Percentiles rank a stretch among this genome's conserved stretches.
phyloP scores from a whole-genome alignment of 1,284 basidiomycete species.

The Cystobasidiaceae sp. region DNA sequence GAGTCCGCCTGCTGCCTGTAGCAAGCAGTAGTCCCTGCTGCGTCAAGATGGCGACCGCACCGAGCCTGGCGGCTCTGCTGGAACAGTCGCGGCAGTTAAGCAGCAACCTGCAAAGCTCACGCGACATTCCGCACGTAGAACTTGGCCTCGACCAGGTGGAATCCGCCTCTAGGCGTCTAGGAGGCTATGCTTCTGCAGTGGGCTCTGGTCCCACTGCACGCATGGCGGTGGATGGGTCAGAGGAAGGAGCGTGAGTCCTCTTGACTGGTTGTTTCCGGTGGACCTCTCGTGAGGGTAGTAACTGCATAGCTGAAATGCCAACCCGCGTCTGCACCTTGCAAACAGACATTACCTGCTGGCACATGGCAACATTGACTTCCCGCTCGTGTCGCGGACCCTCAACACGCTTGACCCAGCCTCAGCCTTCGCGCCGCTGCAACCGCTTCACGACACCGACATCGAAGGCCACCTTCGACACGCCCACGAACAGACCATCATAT shows the following conservation, averaged over 20 bases:
- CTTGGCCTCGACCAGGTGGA: slow-evolving; percentile 89
- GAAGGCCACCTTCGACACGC: slow-evolving; percentile 78
- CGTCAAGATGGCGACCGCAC: slow-evolving; percentile 17
- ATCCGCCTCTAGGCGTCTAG: slow-evolving; percentile 70
- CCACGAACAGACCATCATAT: slow-evolving; percentile 88
- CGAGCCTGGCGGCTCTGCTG: slow-evolving; percentile 37
- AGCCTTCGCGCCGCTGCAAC: slow-evolving; percentile 83
- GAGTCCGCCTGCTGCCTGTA: no score
- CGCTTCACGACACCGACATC: slow-evolving; percentile 84
- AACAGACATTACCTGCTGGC: slow-evolving; percentile 58
- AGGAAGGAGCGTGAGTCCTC: slow-evolving; percentile 29
- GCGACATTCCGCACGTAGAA: slow-evolving; percentile 75
- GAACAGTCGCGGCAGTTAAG: slow-evolving; percentile 42
- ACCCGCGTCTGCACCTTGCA: background rate
- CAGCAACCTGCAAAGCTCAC: slow-evolving; percentile 50
- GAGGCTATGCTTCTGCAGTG: slow-evolving; percentile 42
- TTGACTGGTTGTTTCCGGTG: background rate
- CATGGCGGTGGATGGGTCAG: slow-evolving; percentile 12
- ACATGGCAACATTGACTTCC: slow-evolving; percentile 79
- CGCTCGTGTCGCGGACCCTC: slow-evolving; percentile 64
- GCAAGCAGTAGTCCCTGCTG: no score
- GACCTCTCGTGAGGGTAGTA: background rate
- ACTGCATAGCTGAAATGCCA: background rate
- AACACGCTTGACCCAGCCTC: slow-evolving; percentile 74
- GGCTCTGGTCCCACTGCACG: slow-evolving; percentile 23